Conservation (phyloP, 225 moss, liverwort and hornwort genomes). For the Rhytidiadelphus loreus region DNA sequence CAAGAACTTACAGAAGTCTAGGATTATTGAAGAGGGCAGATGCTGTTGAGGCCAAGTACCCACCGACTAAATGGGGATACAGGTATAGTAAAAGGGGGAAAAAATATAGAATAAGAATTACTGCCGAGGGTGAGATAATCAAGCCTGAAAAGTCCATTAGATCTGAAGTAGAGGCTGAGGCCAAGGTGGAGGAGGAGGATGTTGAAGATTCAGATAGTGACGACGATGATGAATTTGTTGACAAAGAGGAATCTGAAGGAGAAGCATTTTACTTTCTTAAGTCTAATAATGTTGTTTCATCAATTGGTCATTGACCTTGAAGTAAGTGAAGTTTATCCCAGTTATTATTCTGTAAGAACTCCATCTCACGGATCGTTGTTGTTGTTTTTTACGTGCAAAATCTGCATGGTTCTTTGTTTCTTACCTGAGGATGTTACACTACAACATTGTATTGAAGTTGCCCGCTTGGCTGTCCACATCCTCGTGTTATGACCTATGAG, state of each 20-base stretch:
- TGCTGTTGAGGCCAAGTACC: constrained; percentile 18
- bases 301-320: neutral
- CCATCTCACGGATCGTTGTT: neutral
- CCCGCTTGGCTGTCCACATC: neutral
- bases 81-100: constrained; percentile 21
- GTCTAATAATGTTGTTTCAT: neutral
- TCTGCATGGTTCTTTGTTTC: neutral
- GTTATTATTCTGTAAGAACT: neutral
- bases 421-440: neutral
- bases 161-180: neutral
- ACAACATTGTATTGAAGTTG: neutral
- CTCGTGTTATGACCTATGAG: neutral
- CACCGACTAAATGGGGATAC: constrained; percentile 12
- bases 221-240: neutral
- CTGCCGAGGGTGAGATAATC: neutral
- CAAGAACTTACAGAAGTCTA: constrained; percentile 25
- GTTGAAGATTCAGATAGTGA: neutral
- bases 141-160: neutral
- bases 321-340: neutral
- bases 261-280: neutral
- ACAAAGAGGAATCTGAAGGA: neutral
- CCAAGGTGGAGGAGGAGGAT: neutral
- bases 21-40: constrained; percentile 37
- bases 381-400: neutral
- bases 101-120: constrained; percentile 22